Base-by-base conservation (phyloP, 176 grass and related monocot species). In the Lolium perenne region DNA sequence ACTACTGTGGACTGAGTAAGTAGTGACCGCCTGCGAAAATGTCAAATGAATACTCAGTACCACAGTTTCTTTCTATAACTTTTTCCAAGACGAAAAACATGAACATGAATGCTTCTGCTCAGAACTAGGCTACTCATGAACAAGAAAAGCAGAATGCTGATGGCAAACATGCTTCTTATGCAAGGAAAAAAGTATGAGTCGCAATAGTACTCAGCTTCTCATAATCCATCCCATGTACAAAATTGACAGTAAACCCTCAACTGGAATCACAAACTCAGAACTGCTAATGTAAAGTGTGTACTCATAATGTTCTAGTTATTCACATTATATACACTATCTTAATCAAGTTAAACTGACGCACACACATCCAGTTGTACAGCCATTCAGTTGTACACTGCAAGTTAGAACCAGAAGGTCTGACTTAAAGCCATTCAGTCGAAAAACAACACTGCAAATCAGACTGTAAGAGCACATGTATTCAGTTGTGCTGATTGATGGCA, bases 1-100 rank as follows among this genome's bases (percentile, higher is more conserved):
- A 84, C 82, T 57, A 88, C 50, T 15, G 92, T 92, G 71, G 94
- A 79, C 87, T 99, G 92, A 58, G 92, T 94, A 71, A 99, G 82
- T 51, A 99, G 85, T 54, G 97, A 99, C 71, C 81, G 90, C 74
- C 97, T 96, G 90, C 46, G 81, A 18, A 68, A 84, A 87, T 20
- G 84, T 86, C 3, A 88, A 80, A 22, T 20, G 16, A 32, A 70
- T 78, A 58, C 58, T 78, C 29, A 82, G 38, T 69, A 61, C 57
- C 54, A 10, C 53, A 21, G 45, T 71, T 81, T 41, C n/a, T 63
- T 61, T 46, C 29, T 53, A 12, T 11, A 74, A 38, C 6, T 35
- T 72, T 21, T n/a, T 73, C 43, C 9, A 41, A 81, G 0, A 71
- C 46, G 1, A 71, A 58, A 45, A 72, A 8, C 8, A 80, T 18